Evolutionary conservation across 257 asterid genomes (phyloP), one percentile per base, ranked within the genome.

Genomic region (Plantago ovata): DNA sequence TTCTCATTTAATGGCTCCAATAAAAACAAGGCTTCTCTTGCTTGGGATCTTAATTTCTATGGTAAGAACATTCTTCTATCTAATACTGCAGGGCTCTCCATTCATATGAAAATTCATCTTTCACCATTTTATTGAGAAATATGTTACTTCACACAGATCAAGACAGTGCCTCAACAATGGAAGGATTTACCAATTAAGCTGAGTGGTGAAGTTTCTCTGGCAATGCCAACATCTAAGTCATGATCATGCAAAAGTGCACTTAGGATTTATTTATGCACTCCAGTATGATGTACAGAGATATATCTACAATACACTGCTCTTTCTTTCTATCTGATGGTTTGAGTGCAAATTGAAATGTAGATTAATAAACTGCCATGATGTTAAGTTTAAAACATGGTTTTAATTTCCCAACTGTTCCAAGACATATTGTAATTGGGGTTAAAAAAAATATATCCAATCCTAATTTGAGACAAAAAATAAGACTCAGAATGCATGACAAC

Each of bases 151-250:
- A 89, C 92, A 4, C 95, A 86, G 79, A 82, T 93, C 41, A 93
- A 93, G 79, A 89, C 97, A 0, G 89, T 89, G 68, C 86, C 99
- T 53, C 97, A 93, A 63, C 97, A 93, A 52, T 93, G 99, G 99
- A 93, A 86, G 80, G 94, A 83, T 75, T 67, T 81, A 22, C 78
- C 89, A 5, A n/a, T n/a, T n/a, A n/a, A n/a, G n/a, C n/a, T n/a
- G n/a, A 62, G 80, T 63, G 86, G 83, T 22, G 90, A 89, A 38
- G 78, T 79, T 54, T 92, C 97, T 47, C 82, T 88, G 1, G 98
- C 98, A 64, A 88, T 92, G 98, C 98, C 98, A 28, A 92, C 96
- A 66, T 88, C 98, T 43, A 88, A 92, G 70, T 74, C 69, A 13
- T 74, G 50, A 60, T 53, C n/a, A 6, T 13, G 15, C 9, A 51